A percentile compares a stretch with the other conserved stretches of the same genome.
Evolutionary conservation across 768 basidiomycete genomes (phyloP).

Genomic region (Pulveroboletus sp.): DNA sequence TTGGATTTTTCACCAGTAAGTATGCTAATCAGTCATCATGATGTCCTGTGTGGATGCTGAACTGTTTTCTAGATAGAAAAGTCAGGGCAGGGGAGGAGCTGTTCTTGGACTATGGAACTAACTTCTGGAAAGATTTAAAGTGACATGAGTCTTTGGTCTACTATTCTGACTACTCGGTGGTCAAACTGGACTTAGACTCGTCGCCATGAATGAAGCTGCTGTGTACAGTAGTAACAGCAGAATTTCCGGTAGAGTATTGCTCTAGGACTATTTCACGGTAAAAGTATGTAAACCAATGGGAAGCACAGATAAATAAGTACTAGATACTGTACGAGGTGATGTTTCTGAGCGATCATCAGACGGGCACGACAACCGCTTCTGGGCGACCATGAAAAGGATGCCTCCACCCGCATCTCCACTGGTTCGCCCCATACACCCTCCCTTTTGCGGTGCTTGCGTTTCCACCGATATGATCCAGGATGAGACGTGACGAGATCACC

Average conservation of each 20-base stretch:
- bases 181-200: too few relatives aligned
- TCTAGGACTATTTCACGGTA: neutral
- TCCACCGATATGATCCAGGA: constrained; percentile 42
- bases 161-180: neutral
- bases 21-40: neutral
- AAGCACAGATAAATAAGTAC: neutral
- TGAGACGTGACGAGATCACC: constrained; percentile 38
- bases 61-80: constrained; percentile 13
- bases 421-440: constrained; percentile 29
- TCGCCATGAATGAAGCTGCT: too few relatives aligned
- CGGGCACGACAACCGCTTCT: constrained; percentile 34
- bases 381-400: constrained; percentile 40
- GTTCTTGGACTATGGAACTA: constrained; percentile 32
- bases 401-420: constrained; percentile 44
- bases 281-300: neutral
- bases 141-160: too few relatives aligned
- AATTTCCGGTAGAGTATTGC: neutral
- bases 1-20: constrained; percentile 37
- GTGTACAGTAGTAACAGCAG: neutral
- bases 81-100: constrained; percentile 33
- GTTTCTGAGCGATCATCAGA: constrained; percentile 4
- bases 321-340: neutral
- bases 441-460: constrained; percentile 32
- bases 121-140: constrained; percentile 20
- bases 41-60: neutral